Base-by-base conservation (phyloP, 2,329 filamentous ascomycete genomes). In the Claviceps pazoutovae region DNA sequence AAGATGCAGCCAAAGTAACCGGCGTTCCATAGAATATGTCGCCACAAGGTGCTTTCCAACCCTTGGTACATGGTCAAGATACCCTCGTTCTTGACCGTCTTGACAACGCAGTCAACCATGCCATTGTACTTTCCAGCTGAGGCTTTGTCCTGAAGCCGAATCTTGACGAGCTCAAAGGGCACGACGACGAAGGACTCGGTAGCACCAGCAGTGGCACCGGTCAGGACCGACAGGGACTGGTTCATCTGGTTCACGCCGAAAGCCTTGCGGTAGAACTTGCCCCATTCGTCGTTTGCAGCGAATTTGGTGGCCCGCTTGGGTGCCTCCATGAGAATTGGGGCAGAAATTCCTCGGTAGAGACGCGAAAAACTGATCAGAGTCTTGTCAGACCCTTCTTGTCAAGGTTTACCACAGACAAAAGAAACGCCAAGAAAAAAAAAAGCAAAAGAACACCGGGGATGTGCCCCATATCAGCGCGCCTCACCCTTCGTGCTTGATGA, bases 1-100 rank as follows among this genome's bases (percentile, higher is more conserved):
- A 94, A 95, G 68, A 98, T 98, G 71, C 89, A 94, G 63, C 93
- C 93, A 68, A 98, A 98, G 78, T 95, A 96, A 54, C 90, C 91
- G 14, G 86, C 82, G 71, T 96, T 96, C 90, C 90, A 96, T 54
- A 77, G 70, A 52, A 76, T 82, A 71, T 98, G 93, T 57, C 93
- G 83, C 93, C 93, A 98, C 73, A 97, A 74, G 52, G 93, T 98
- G 55, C 86, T 91, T 74, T 98, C 93, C 47, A 98, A 82, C 53
- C 93, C 93, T 69, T 97, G 94, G 78, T 97, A 98, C 66, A 98
- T 76, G 54, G 91, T 88, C 56, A 97, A 75, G 16, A 84, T 72
- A 7, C 93, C 91, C 70, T 97, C 91, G 55, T 83, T 76, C 66
- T 80, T 80, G 60, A 96, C 75, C 42, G 88, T 95, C 80, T 93